Base-by-base conservation (phyloP, 495 filamentous ascomycete genomes). In the Podospora pseudocomata region DNA sequence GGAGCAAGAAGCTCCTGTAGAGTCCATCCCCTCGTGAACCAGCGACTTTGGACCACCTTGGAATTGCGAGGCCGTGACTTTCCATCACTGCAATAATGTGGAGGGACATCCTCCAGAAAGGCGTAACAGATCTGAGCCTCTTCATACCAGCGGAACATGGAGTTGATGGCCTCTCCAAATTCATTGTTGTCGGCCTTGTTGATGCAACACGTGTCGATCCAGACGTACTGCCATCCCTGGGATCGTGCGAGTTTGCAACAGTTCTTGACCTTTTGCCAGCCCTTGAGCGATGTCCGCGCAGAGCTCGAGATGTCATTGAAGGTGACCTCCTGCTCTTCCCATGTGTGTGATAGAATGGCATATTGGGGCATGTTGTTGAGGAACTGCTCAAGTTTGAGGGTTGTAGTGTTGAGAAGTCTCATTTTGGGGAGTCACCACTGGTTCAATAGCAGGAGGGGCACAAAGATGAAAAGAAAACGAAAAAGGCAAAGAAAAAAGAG, bases 151-250 rank as follows among this genome's bases (percentile, higher is more conserved):
- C 53, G 58, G 64, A 72, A 84, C 82, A 84, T 84, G 2, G 80
- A 81, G 30, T 83, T 84, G 34, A 84, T 80, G 39, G 78, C 79
- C 61, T 81, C 79, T 32, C 68, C 72, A 0, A 80, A 71, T 63
- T 82, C 79, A 1, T 75, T 73, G 23, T 77, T 80, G 65, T 76
- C 78, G 3, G 65, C 67, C 19, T 82, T 81, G 64, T 82, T 72
- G 66, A 81, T 82, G 60, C 80, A 82, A 59, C 77, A 80, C 2
- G 78, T 81, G 34, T 82, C 79, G 4, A 81, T 70, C 80, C 80
- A 81, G 23, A 71, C 72, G 69, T 76, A 79, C n/a, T 70, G 0
- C 5, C 72, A 63, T 0, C 62, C 65, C 23, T 58, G 9, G n/a
- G 55, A 58, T 58, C 18, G 7, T 26, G 55, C 55, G 23, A 20